Conservation (phyloP, 176 grass and related monocot species). For the Aegilops bicornis region DNA sequence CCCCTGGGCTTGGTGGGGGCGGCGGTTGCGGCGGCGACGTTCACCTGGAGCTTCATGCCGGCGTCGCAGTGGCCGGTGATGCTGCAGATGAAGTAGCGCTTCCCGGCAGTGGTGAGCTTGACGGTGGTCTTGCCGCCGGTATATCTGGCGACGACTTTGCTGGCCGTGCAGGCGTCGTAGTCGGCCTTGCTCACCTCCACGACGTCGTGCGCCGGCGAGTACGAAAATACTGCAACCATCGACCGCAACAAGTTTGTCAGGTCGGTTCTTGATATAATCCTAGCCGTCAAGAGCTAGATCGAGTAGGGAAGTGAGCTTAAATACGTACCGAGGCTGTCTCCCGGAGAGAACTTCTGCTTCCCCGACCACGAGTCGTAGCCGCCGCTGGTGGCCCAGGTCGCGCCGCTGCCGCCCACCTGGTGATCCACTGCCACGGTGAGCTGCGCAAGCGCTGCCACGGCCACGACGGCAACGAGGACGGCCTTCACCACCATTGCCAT, state of each 20-base stretch:
- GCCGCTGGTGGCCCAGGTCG: constrained; percentile 33
- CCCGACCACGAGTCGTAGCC: constrained; percentile 32
- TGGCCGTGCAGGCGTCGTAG: constrained; percentile 62
- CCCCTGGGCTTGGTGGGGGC: constrained; percentile 20
- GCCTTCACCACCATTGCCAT: constrained; percentile 25
- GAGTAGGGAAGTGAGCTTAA: neutral
- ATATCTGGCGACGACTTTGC: constrained; percentile 35
- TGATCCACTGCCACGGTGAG: constrained; percentile 27
- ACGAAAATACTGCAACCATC: constrained; percentile 43
- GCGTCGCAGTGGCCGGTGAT: constrained; percentile 54
- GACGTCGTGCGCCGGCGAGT: constrained; percentile 59
- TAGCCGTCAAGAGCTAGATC: neutral
- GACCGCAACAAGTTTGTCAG: neutral
- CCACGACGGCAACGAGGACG: constrained; percentile 1
- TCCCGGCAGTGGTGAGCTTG: constrained; percentile 45
- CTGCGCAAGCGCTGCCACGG: constrained; percentile 24
- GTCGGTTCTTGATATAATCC: neutral
- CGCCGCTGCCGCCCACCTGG: constrained; percentile 28
- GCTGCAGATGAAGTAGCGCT: constrained; percentile 85
- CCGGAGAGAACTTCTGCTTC: constrained; percentile 19
- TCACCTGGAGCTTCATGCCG: constrained; percentile 80
- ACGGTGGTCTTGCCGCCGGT: constrained; percentile 32
- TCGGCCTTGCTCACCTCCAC: constrained; percentile 55
- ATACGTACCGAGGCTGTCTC: constrained; percentile 38
- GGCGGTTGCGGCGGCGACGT: constrained; percentile 19